Evolutionary conservation across 306 rosid genomes (phyloP).

Genomic region (Quercus variabilis): DNA sequence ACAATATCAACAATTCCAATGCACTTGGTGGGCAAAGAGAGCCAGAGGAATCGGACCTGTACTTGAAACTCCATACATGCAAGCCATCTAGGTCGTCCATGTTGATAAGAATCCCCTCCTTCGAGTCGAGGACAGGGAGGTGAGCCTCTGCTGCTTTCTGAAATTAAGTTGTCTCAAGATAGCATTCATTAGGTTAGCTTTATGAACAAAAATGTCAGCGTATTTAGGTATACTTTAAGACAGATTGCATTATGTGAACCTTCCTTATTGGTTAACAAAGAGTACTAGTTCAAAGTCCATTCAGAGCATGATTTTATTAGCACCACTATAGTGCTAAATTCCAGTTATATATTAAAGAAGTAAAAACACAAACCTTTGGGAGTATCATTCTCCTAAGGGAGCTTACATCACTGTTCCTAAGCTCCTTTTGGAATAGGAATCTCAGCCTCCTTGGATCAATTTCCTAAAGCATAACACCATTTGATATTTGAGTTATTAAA

Average conservation of each 20-base stretch:
- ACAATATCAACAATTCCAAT: neutral
- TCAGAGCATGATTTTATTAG: neutral
- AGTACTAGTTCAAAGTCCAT: neutral
- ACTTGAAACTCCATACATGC: slow-evolving; percentile 94
- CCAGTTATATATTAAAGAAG: neutral
- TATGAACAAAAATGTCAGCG: neutral
- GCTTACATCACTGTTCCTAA: slow-evolving; percentile 90
- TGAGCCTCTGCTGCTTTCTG: slow-evolving; percentile 92
- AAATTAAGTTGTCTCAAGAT: neutral
- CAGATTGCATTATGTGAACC: neutral
- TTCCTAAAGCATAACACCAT: slow-evolving; percentile 34
- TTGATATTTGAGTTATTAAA: neutral
- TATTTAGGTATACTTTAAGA: neutral
- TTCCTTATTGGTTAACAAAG: neutral
- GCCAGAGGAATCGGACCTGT: slow-evolving; percentile 48
- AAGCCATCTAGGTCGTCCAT: slow-evolving; percentile 88
- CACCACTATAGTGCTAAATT: neutral
- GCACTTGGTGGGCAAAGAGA: neutral
- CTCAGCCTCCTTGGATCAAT: slow-evolving; percentile 56
- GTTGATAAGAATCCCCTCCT: slow-evolving; percentile 71
- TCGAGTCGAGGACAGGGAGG: slow-evolving; percentile 79
- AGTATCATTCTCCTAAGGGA: slow-evolving; percentile 88
- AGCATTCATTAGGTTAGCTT: neutral
- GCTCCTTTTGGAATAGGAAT: slow-evolving; percentile 88
- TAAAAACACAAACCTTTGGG: slow-evolving; percentile 63